Conservation (phyloP, 306 rosid species). For the Vicia sativa region DNA sequence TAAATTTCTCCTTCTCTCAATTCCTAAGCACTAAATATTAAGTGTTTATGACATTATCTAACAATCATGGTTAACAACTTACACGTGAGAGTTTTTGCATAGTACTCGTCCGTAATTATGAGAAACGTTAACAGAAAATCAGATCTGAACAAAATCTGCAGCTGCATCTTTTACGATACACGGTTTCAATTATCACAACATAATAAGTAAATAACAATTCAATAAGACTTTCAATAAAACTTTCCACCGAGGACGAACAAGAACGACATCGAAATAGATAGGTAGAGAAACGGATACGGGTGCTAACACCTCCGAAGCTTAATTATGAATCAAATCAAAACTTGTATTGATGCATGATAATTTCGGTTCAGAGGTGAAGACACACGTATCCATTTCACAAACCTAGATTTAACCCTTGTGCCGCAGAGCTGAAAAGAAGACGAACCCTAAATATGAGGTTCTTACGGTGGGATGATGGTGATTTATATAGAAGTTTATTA, state of each 20-base stretch:
- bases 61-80: too few species aligned
- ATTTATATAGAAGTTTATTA: neutral
- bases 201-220: neutral
- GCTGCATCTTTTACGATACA: too few species aligned
- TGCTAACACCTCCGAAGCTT: slow-evolving; percentile 2
- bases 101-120: too few species aligned
- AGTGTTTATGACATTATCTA: too few species aligned
- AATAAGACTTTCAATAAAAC: neutral
- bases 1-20: too few species aligned
- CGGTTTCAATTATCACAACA: neutral
- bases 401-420: neutral
- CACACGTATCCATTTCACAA: slow-evolving; percentile 14
- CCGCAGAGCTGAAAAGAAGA: neutral
- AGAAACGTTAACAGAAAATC: too few species aligned
- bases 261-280: too few species aligned
- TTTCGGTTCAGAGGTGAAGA: slow-evolving; percentile 26
- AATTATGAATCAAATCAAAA: neutral
- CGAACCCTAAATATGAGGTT: neutral
- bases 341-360: neutral
- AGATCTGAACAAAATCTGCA: too few species aligned
- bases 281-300: slow-evolving; percentile 9
- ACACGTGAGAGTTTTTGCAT: too few species aligned
- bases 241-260: neutral
- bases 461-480: too few species aligned
- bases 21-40: too few species aligned